A percentile compares a stretch with the other conserved stretches of the same genome.
These are phyloP conservation scores for Pleurotus giganteus DNA, from an alignment of 768 basidiomycete genomes.

Conservation along the genomic window DNA sequence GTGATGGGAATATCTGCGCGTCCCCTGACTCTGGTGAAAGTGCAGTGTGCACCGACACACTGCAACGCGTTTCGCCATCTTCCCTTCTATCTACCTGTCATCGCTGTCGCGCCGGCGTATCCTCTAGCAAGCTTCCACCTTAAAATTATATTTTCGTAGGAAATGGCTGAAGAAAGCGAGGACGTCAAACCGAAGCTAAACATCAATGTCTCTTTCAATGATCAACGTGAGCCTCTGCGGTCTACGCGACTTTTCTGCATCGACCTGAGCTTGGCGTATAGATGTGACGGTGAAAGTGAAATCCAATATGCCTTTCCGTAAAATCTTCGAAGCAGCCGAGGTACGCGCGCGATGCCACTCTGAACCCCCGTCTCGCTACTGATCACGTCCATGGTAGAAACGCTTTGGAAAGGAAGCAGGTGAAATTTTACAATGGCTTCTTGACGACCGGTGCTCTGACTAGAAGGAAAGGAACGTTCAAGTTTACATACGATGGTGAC, in stretches of 20 bases:
- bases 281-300: constrained; percentile 71
- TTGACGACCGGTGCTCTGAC: background rate
- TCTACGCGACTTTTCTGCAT: background rate
- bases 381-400: constrained; percentile 36
- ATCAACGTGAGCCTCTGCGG: constrained; percentile 35
- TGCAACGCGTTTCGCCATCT: no score
- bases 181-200: constrained; percentile 74
- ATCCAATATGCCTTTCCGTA: constrained; percentile 56
- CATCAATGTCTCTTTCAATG: constrained; percentile 55
- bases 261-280: constrained; percentile 21
- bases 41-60: no score
- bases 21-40: no score
- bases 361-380: background rate
- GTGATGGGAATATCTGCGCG: no score
- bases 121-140: no score
- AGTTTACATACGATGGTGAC: constrained; percentile 55
- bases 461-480: constrained; percentile 50
- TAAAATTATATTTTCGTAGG: background rate
- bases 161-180: constrained; percentile 50
- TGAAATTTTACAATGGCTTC: constrained; percentile 19
- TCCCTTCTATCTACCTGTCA: no score
- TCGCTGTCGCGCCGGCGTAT: no score
- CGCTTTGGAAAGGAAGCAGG: constrained; percentile 58
- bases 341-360: constrained; percentile 29
- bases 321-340: constrained; percentile 68